Evolutionary conservation across 768 basidiomycete species (phyloP), one percentile per base, ranked within the genome.

Genomic region (Rhodotorula paludigena): DNA sequence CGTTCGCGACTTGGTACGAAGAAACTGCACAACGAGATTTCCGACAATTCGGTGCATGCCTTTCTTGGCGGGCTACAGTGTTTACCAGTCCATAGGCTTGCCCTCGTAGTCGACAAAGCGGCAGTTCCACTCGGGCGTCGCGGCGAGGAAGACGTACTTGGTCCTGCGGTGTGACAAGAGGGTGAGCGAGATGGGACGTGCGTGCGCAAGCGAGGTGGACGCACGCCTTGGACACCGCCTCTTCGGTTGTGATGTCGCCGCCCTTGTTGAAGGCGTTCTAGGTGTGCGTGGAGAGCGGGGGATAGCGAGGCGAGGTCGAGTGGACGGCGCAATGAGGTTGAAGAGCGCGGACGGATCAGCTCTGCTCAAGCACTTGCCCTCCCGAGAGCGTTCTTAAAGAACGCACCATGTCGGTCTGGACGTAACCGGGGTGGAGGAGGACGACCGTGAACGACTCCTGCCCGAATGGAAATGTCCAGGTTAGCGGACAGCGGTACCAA

Each of bases 141-240:
- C 64, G 3, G 42, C 36, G 48, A 62, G 60, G 60, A 70, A 58
- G 28, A 70, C 55, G 60, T 70, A 65, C 45, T 70, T 55, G 23
- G 60, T 35, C 0, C 68, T 69, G 59, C 25, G 23, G 9, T 16
- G 12, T 5, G 23, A 3, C 18, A 16, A 15, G 2, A 12, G 23
- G 28, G 12, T 52, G n/a, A 21, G 14, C 9, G 12, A 25, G 9
- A 10, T n/a, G 32, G 20, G 39, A 30, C 10, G 12, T 3, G 16
- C 15, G 16, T 2, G 18, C 14, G 39, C 30, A 16, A 23, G 28
- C 1, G 6, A 35, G 25, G 11, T 25, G 15, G 53, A 64, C 68
- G 28, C 20, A 69, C 69, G 64, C 58, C 20, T 44, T 23, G 25
- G 33, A 30, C 41, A 47, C 57, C 1, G 64, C 57, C 38, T 71